A percentile compares a stretch with the other conserved stretches of the same genome.
Conservation (phyloP, 2,329 filamentous ascomycete species). For the Leptographium radiaticola region DNA sequence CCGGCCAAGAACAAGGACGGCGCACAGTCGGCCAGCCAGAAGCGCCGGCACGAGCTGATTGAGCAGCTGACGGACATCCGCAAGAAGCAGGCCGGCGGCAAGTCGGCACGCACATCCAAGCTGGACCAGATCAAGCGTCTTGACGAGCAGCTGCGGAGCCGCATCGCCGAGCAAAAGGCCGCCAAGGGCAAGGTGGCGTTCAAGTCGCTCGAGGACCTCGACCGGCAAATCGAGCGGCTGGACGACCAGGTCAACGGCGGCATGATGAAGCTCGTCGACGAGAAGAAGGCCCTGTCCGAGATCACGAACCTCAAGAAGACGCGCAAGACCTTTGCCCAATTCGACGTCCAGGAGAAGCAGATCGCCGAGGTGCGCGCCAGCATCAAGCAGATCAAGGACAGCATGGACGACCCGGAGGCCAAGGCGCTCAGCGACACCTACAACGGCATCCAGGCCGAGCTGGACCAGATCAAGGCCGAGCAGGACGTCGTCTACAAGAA, state of each 20-base stretch:
- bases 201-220: slow-evolving; percentile 80
- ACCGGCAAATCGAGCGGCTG: slow-evolving; percentile 66
- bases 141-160: slow-evolving; percentile 76
- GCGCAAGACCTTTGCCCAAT: slow-evolving; percentile 78
- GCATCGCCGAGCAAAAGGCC: slow-evolving; percentile 75
- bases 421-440: slow-evolving; percentile 82
- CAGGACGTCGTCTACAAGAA: slow-evolving; percentile 86
- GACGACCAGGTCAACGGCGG: slow-evolving; percentile 80
- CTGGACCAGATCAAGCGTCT: slow-evolving; percentile 87
- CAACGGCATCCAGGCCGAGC: slow-evolving; percentile 70
- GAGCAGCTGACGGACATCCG: slow-evolving; percentile 73
- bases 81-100: slow-evolving; percentile 75
- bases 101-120: slow-evolving; percentile 64
- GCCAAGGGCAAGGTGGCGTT: slow-evolving; percentile 69
- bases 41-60: slow-evolving; percentile 77
- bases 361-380: slow-evolving; percentile 81
- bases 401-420: slow-evolving; percentile 79
- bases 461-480: slow-evolving; percentile 82
- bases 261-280: slow-evolving; percentile 89
- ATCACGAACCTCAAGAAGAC: slow-evolving; percentile 74
- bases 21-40: slow-evolving; percentile 64
- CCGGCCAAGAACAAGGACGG: slow-evolving; percentile 59
- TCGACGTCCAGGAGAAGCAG: slow-evolving; percentile 75
- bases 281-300: slow-evolving; percentile 84
- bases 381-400: slow-evolving; percentile 80